Base-by-base conservation (phyloP, 768 basidiomycete species). In the Lactifluus piperatus region DNA sequence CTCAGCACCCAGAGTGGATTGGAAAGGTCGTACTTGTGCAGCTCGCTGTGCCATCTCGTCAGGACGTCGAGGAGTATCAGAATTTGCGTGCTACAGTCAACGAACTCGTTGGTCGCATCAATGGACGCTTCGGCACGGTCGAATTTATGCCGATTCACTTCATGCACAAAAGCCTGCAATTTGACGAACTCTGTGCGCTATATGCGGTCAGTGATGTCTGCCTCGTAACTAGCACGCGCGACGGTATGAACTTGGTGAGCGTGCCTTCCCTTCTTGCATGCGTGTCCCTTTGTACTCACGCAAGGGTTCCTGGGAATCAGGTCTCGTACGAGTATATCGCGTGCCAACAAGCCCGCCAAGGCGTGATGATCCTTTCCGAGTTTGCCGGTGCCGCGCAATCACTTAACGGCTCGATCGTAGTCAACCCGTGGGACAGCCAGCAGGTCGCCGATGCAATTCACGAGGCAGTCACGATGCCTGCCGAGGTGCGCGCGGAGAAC, bases 71-170 rank as follows among this genome's bases (percentile, higher is more conserved):
- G 73, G 97, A 99, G 73, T 99, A 99, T 70, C 97, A 99, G 72
- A 98, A 97, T 74, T 74, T 98, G 60, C 84, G 97, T 16, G 85
- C 93, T 18, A 91, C 89, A 2, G 94, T 98, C 54, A 98, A 98
- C 76, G 94, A 99, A 71, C 83, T 99, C 50, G 97, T 99, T 30
- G 97, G 97, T 2, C 84, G 95, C 26, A 98, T 99, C 74, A 99
- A 99, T 70, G 97, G 97, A 8, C 88, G 94, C 9, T 99, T 99
- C 68, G 97, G 97, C 30, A 98, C 97, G 1, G 94, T 98, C 69
- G 97, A 99, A 66, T 98, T 95, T 71, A 97, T 97, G 92, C 97
- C 97, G 6, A 98, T 99, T 60, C 97, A 98, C 73, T 98, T 97
- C 73, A 92, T 98, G 91, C 95, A 98, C 80, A 94, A 94, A 73